These are phyloP conservation scores for Gautieria morchelliformis DNA, from an alignment of 768 basidiomycete species.

Conservation along the genomic window DNA sequence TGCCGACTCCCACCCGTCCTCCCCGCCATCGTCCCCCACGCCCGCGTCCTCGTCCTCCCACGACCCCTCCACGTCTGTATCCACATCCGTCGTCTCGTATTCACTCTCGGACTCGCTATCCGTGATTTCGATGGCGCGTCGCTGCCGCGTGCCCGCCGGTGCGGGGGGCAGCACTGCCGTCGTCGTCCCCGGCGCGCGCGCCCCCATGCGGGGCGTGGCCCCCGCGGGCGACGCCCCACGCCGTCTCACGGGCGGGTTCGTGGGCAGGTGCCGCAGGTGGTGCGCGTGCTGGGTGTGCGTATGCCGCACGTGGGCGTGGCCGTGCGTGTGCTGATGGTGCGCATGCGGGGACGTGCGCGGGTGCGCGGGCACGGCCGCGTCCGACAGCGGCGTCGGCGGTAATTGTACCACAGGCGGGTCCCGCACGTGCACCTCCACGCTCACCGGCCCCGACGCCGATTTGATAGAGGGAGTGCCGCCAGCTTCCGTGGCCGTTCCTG, in stretches of 20 bases:
- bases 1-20: no score
- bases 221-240: no score
- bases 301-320: not conserved
- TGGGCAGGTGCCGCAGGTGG: constrained; percentile 3
- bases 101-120: not conserved
- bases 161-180: not conserved
- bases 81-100: not conserved
- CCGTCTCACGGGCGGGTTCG: constrained; percentile 5
- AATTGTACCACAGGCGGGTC: no score
- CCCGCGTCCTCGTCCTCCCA: constrained; percentile 33
- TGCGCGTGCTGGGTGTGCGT: not conserved
- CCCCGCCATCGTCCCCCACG: constrained; percentile 28
- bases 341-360: not conserved
- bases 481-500: no score
- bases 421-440: no score
- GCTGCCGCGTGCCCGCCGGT: not conserved
- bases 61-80: constrained; percentile 12
- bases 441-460: no score
- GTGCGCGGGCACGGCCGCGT: not conserved
- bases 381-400: no score
- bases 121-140: constrained; percentile 1
- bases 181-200: not conserved
- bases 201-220: no score
- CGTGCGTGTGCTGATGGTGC: no score
- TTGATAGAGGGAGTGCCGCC: no score